A percentile compares a stretch with the other conserved stretches of the same genome.
Evolutionary conservation across 305 asterid genomes (phyloP).

Genomic region (Stenogyne calaminthoides): DNA sequence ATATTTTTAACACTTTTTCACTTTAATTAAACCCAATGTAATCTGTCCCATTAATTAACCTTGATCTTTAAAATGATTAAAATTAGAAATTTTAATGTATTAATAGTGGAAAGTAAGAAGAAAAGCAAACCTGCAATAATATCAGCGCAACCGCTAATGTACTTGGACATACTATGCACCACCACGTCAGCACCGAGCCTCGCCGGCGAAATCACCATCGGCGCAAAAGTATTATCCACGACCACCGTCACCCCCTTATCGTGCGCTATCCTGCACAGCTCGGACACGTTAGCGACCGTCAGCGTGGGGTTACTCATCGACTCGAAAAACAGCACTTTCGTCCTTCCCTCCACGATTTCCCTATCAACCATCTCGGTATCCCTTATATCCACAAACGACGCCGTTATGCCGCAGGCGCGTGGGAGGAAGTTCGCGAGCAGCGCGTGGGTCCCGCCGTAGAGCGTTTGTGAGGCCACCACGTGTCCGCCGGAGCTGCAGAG

Average conservation of each 20-base stretch:
- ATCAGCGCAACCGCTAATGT: conserved; percentile 91
- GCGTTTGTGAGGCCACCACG: conserved; percentile 74
- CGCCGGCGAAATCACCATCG: conserved; percentile 92
- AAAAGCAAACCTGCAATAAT: conserved; percentile 68
- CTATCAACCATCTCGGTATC: conserved; percentile 54
- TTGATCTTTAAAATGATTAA: not conserved
- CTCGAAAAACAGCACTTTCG: conserved; percentile 82
- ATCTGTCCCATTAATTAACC: no score
- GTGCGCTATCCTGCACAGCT: conserved; percentile 74
- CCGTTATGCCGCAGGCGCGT: conserved; percentile 74
- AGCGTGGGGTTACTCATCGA: conserved; percentile 79
- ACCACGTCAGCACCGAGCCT: conserved; percentile 92
- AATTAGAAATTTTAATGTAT: not conserved
- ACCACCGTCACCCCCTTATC: conserved; percentile 82
- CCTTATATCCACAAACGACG: conserved; percentile 77
- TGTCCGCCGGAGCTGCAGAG: conserved; percentile 89
- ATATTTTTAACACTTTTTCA: no score
- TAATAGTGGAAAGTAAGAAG: not conserved
- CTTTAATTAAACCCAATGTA: no score
- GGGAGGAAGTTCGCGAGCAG: conserved; percentile 77
- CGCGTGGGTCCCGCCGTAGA: conserved; percentile 94
- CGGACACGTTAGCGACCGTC: conserved; percentile 85
- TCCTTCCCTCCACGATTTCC: conserved; percentile 67
- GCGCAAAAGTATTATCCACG: conserved; percentile 90
- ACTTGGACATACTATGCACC: conserved; percentile 87